phyloP scores from a whole-genome alignment of 495 filamentous ascomycete genomes.

The Neurospora sp. region DNA sequence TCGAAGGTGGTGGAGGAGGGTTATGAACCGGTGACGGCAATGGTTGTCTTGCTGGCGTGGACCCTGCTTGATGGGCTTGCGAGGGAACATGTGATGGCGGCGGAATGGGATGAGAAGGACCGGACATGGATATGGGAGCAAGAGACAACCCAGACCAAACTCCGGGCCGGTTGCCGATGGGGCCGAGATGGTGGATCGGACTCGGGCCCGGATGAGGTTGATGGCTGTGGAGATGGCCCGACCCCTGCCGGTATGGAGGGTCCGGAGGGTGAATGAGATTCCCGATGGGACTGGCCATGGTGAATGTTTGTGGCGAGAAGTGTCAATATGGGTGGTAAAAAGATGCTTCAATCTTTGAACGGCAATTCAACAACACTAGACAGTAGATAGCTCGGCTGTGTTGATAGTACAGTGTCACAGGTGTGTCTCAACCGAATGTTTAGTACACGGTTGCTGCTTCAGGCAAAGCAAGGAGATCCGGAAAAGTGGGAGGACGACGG shows the following conservation, averaged over 20 bases:
- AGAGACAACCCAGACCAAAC: background rate
- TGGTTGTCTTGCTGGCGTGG: background rate
- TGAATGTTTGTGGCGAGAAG: background rate
- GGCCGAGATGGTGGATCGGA: background rate
- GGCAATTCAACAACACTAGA: background rate
- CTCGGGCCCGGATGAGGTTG: slow-evolving; percentile 3
- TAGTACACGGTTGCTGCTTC: background rate
- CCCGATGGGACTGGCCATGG: slow-evolving; percentile 20
- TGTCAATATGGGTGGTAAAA: background rate
- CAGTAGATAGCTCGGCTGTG: background rate
- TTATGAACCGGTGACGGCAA: slow-evolving; percentile 1
- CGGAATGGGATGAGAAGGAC: background rate
- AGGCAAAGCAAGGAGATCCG: background rate
- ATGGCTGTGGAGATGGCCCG: slow-evolving; percentile 1
- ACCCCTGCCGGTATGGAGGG: background rate
- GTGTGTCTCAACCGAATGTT: background rate
- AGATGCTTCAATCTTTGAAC: background rate
- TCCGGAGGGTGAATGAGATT: slow-evolving; percentile 15
- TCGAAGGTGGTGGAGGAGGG: background rate
- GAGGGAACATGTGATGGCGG: background rate
- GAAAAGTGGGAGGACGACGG: background rate
- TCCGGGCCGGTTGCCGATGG: background rate
- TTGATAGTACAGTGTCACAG: background rate
- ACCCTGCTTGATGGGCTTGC: background rate
- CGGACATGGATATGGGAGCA: slow-evolving; percentile 1